Evolutionary conservation across 768 basidiomycete species (phyloP).

Genomic region (Hortiboletus campestris): DNA sequence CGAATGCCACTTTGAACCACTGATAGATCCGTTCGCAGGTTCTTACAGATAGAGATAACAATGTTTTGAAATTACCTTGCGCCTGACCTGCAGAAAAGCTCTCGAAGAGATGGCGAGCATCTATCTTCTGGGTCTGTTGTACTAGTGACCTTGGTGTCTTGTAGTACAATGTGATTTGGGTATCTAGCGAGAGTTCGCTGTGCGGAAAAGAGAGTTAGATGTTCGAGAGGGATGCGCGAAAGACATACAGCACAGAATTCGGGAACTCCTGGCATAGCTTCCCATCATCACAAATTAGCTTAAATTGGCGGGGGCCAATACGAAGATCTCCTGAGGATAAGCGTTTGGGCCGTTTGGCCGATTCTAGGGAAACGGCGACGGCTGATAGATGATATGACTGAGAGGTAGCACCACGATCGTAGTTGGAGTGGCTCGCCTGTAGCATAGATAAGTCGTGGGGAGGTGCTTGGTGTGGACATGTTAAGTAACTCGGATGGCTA

Average conservation of each 20-base stretch:
- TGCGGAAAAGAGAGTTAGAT: background rate
- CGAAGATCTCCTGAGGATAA: background rate
- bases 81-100: background rate
- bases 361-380: background rate
- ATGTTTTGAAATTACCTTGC: background rate
- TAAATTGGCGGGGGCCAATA: background rate
- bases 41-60: background rate
- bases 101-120: background rate
- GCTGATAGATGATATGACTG: background rate
- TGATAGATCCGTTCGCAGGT: background rate
- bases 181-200: background rate
- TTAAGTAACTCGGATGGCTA: background rate
- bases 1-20: background rate
- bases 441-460: background rate
- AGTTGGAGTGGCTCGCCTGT: background rate
- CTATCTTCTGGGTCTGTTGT: background rate
- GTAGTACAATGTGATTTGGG: background rate
- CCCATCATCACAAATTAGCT: background rate
- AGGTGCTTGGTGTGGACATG: background rate
- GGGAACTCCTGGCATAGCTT: background rate
- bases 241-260: background rate
- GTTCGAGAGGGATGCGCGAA: background rate
- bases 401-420: background rate
- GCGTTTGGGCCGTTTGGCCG: background rate
- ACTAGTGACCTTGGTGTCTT: background rate